phyloP scores from a whole-genome alignment of 2,329 filamentous ascomycete genomes.

The Esteya vermicola region DNA sequence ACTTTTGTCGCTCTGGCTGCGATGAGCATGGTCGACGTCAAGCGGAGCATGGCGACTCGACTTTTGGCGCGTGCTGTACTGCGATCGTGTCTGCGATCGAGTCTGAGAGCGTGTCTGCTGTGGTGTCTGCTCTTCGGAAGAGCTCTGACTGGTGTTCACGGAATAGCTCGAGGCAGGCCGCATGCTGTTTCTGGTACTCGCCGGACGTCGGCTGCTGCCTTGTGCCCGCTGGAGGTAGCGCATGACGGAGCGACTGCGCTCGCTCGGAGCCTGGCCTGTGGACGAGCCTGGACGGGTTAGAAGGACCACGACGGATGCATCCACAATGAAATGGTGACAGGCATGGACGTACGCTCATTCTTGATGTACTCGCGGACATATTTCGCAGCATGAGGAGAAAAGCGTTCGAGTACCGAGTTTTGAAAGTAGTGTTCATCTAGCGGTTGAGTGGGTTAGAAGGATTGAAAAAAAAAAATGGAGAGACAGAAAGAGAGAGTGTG shows the following conservation, averaged over 20 bases:
- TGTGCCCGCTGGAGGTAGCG: not conserved
- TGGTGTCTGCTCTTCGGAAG: not conserved
- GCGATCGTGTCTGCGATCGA: too few species aligned
- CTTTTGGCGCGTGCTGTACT: too few species aligned
- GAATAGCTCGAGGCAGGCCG: not conserved
- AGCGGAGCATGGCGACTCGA: too few species aligned
- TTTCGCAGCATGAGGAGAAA: slow-evolving; percentile 13
- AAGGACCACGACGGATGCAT: too few species aligned
- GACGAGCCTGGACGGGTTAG: not conserved
- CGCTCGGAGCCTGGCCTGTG: slow-evolving; percentile 3
- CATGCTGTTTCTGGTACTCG: not conserved
- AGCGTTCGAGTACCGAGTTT: slow-evolving; percentile 12
- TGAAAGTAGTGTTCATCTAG: slow-evolving; percentile 20
- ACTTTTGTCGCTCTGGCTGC: too few species aligned
- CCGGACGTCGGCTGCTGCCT: not conserved
- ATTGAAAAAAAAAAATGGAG: not conserved
- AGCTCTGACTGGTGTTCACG: too few species aligned
- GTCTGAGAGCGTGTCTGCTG: too few species aligned
- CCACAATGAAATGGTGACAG: too few species aligned
- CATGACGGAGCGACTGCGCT: slow-evolving; percentile 3
- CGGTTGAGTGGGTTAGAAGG: not conserved
- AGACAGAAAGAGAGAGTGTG: not conserved
- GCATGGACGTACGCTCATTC: slow-evolving; percentile 5
- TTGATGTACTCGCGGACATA: slow-evolving; percentile 8
- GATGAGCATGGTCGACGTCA: too few species aligned